These are phyloP conservation scores for Candida sithepensis DNA, from an alignment of 805 yeast genomes.

Conservation along the genomic window DNA sequence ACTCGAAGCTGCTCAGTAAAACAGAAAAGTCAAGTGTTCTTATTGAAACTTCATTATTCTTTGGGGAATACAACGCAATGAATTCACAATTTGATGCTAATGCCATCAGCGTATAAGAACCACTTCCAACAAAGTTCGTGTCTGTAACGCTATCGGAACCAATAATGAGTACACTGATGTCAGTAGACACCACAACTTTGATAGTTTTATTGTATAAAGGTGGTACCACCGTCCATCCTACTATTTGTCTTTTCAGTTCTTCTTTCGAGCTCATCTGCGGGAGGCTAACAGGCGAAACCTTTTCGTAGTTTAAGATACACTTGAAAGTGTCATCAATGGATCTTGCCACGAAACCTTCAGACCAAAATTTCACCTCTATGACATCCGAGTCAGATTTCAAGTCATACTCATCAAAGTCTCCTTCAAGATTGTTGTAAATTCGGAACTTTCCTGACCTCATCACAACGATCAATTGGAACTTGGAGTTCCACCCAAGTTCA, in stretches of 20 bases:
- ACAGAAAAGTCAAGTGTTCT: slow-evolving; percentile 44
- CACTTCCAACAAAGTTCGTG: slow-evolving; percentile 8
- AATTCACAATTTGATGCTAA: slow-evolving; percentile 52
- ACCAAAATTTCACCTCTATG: slow-evolving; percentile 36
- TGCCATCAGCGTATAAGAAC: slow-evolving; percentile 17
- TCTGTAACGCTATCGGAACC: slow-evolving; percentile 5
- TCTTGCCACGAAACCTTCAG: slow-evolving; percentile 42
- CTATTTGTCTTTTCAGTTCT: slow-evolving; percentile 3
- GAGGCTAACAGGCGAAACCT: slow-evolving; percentile 27
- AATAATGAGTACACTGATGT: slow-evolving; percentile 6
- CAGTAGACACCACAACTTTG: slow-evolving; percentile 16
- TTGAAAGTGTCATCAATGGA: slow-evolving; percentile 40
- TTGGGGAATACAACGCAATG: slow-evolving; percentile 45
- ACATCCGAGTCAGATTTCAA: slow-evolving; percentile 35
- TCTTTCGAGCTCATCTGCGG: slow-evolving; percentile 8
- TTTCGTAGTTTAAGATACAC: slow-evolving; percentile 36
- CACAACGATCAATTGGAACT: slow-evolving; percentile 56
- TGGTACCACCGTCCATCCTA: slow-evolving; percentile 23
- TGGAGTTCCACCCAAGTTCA: slow-evolving; percentile 48
- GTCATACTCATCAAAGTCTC: slow-evolving; percentile 57
- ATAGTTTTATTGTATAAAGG: slow-evolving; percentile 14
- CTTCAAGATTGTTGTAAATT: slow-evolving; percentile 60
- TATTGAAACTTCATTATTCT: slow-evolving; percentile 44
- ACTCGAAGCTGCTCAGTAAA: slow-evolving; percentile 40
- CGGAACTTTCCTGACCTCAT: slow-evolving; percentile 51